phyloP scores from a whole-genome alignment of 2,329 filamentous ascomycete genomes.

The Aspergillus pseudotamarii region DNA sequence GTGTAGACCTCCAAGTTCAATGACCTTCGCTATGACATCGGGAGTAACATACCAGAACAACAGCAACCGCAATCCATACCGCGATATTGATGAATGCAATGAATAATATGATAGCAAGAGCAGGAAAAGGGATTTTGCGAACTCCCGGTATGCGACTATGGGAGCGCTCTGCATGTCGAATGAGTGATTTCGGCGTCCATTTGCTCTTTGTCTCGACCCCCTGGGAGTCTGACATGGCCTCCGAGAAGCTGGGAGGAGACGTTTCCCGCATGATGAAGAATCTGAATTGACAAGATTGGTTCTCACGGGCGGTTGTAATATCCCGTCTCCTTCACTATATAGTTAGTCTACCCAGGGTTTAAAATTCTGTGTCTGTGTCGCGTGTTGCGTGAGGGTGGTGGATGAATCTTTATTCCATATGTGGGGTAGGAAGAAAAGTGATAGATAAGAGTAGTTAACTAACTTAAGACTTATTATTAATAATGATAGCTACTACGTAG shows the following conservation, averaged over 20 bases:
- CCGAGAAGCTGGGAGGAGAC: constrained; percentile 2
- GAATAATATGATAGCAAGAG: constrained; percentile 59
- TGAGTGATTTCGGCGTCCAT: constrained; percentile 34
- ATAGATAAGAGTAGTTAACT: constrained; percentile 1
- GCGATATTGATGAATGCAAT: constrained; percentile 58
- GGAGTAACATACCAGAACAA: constrained; percentile 54
- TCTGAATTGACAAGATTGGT: not conserved
- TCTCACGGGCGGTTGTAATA: not conserved
- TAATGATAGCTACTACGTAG: no score
- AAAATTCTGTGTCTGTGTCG: not conserved
- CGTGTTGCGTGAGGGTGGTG: not conserved
- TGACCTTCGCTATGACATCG: not conserved
- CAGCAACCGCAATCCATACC: constrained; percentile 61
- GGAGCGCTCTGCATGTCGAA: constrained; percentile 46
- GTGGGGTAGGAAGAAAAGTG: not conserved
- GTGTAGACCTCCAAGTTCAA: not conserved
- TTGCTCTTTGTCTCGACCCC: constrained; percentile 21
- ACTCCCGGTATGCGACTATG: constrained; percentile 59
- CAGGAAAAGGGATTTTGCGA: constrained; percentile 58
- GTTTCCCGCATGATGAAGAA: constrained; percentile 15
- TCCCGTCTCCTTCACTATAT: not conserved
- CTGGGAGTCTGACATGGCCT: not conserved
- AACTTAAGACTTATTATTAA: not conserved
- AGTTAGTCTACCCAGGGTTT: not conserved
- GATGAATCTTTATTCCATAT: not conserved